phyloP scores from a whole-genome alignment of 1,284 basidiomycete genomes.

The Sanghuangporus sanghuang region DNA sequence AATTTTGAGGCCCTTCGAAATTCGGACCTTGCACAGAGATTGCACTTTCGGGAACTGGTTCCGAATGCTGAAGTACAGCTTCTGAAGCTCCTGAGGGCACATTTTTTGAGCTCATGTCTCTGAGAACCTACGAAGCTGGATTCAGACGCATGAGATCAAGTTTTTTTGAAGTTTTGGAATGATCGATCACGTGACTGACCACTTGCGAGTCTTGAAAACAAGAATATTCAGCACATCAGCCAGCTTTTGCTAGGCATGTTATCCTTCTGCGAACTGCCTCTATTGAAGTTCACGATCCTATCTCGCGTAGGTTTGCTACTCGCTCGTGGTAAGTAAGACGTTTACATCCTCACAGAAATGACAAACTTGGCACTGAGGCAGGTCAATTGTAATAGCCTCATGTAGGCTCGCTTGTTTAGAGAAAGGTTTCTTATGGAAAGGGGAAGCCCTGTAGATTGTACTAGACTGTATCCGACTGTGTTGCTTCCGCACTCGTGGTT shows the following conservation, averaged over 20 bases:
- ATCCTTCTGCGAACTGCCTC: no score
- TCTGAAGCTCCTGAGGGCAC: conserved; percentile 59
- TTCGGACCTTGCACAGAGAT: conserved; percentile 84
- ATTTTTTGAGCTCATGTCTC: conserved; percentile 3
- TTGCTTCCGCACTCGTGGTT: neutral
- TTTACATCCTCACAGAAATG: no score
- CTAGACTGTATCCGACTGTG: neutral
- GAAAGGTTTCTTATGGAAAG: neutral
- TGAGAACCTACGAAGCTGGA: neutral
- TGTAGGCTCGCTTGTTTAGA: neutral
- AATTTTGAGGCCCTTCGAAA: conserved; percentile 67
- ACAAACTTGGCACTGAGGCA: neutral
- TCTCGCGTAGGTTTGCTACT: no score
- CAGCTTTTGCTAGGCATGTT: no score
- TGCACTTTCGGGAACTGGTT: conserved; percentile 67
- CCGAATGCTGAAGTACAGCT: conserved; percentile 75
- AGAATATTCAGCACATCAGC: no score
- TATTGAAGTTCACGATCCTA: no score
- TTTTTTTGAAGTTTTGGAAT: no score
- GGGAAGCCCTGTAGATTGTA: neutral
- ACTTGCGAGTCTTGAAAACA: no score
- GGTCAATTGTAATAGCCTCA: neutral
- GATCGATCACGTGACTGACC: no score
- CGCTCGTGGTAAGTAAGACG: no score
- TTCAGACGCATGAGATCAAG: no score